Evolutionary conservation across 495 filamentous ascomycete genomes (phyloP), one percentile per base, ranked within the genome.

Genomic region (Neurospora sp.): DNA sequence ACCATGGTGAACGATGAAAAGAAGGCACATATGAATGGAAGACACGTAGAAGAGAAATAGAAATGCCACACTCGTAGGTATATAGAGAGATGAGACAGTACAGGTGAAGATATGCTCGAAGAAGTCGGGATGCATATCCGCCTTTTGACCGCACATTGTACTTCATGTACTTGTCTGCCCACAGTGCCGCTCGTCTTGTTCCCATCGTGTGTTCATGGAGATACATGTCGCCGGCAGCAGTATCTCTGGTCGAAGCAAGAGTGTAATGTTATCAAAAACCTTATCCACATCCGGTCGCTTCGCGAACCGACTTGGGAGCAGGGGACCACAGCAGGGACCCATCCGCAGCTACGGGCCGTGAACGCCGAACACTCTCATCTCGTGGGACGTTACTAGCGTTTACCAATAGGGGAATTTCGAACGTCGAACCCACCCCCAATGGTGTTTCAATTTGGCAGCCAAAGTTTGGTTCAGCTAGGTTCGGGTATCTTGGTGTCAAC

Each of bases 331-430:
- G 28, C 54, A 66, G 54, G 54, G 54, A 34, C 28, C 15, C 28
- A 66, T 66, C 40, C 76, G 76, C 77, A 74, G 72, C 73, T 37
- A 39, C 78, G 78, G 78, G 69, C 78, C 77, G 78, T 70, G 72
- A 70, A 71, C 69, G 74, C 78, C 73, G 72, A 74, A 69, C 21
- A 69, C 70, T 62, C 34, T 40, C 72, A 66, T 66, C 28, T 66
- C 71, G 72, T 74, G 79, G 73, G 77, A 77, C 77, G 75, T 77
- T 74, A 70, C 69, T 69, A 70, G 48, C 21, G 54, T 70, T 73
- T 78, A 73, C 79, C 79, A 81, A 79, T 81, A 78, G 77, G 78
- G 73, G 75, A 77, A 59, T 77, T 77, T 76, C 39, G 69, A 69
- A 59, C 43, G n/a, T 48, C 34, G 69, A 31, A 74, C 24, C n/a